These are phyloP conservation scores for Saccharum spontaneum DNA, from an alignment of 176 grass and related monocot genomes.

Conservation along the genomic window DNA sequence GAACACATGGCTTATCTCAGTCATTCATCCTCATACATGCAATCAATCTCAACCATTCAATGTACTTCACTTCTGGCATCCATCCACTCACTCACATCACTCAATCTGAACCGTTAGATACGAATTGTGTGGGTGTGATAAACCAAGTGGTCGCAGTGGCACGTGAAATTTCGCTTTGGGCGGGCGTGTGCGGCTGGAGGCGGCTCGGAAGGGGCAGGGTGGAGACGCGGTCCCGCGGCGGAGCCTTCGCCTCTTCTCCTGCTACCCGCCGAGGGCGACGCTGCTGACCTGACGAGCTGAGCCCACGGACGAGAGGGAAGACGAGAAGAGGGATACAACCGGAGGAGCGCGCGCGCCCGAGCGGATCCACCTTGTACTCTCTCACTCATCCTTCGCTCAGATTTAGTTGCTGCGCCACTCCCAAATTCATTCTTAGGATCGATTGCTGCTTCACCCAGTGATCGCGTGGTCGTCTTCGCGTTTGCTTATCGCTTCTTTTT, in stretches of 20 bases:
- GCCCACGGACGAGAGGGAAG: not conserved
- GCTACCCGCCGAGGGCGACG: no score
- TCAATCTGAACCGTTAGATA: no score
- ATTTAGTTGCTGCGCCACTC: not conserved
- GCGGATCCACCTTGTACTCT: conserved; percentile 11
- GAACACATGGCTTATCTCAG: no score
- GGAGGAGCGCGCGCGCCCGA: not conserved
- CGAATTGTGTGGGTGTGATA: no score
- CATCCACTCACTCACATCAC: no score
- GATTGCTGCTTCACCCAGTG: not conserved
- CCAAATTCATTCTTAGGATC: not conserved
- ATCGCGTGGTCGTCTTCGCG: not conserved
- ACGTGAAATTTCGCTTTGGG: no score
- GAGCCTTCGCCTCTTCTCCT: not conserved
- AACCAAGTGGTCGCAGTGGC: no score
- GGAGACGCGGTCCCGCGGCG: conserved; percentile 14
- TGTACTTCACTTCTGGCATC: no score
- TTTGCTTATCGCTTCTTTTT: not conserved
- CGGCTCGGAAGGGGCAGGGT: conserved; percentile 24
- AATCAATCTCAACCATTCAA: no score
- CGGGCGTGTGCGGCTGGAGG: conserved; percentile 16
- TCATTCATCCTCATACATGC: no score
- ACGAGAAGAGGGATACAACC: not conserved
- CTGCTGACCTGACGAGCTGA: not conserved
- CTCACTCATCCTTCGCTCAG: not conserved